Evolutionary conservation across 305 asterid genomes (phyloP).

Genomic region (Solanum hybrid): DNA sequence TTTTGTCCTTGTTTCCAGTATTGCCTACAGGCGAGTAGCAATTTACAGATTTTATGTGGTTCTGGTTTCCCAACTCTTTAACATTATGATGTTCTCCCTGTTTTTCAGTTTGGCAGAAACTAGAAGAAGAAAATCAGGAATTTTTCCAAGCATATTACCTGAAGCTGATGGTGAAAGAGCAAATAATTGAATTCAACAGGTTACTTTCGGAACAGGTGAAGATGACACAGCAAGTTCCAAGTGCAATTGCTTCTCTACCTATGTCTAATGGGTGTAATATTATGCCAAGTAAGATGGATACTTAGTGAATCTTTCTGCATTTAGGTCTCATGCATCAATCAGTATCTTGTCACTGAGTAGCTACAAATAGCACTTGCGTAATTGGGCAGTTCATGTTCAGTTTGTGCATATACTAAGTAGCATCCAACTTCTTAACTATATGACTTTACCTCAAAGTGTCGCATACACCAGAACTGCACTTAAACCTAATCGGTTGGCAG

Average conservation of each 20-base stretch:
- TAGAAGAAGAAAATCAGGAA: conserved; percentile 70
- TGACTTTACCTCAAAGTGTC: background rate
- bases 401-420: background rate
- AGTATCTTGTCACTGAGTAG: conserved; percentile 6
- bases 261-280: conserved; percentile 55
- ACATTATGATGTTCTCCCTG: conserved; percentile 7
- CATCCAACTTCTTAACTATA: background rate
- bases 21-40: background rate
- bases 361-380: background rate
- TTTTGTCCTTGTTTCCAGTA: background rate
- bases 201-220: conserved; percentile 60
- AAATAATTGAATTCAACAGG: conserved; percentile 70
- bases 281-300: conserved; percentile 51
- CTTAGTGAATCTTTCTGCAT: conserved; percentile 1
- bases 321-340: background rate
- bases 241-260: conserved; percentile 38
- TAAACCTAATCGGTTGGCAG: background rate
- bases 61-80: background rate
- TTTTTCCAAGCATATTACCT: conserved; percentile 75
- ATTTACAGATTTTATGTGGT: background rate
- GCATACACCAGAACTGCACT: background rate
- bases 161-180: conserved; percentile 61
- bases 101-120: conserved; percentile 77
- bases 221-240: conserved; percentile 41
- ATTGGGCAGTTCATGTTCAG: background rate